Base-by-base conservation (phyloP, 1,284 basidiomycete genomes). In the Mycena sp. region DNA sequence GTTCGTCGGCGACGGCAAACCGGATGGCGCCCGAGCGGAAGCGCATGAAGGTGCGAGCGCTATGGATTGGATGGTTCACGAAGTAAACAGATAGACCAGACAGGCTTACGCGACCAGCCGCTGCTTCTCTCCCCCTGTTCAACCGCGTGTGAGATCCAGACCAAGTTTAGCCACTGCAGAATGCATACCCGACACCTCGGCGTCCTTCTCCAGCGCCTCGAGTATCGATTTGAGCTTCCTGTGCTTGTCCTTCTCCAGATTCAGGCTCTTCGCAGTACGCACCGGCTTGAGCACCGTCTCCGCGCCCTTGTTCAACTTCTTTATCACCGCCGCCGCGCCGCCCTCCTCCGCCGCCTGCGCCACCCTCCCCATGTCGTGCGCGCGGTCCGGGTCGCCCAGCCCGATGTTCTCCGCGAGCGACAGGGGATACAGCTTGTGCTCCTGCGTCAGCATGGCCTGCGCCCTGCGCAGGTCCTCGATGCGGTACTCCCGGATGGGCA, bases 1-100 rank as follows among this genome's bases (percentile, higher is more conserved):
- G 84, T 62, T 86, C 83, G 58, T 86, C 84, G 4, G 83, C 80
- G 1, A 77, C 79, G 1, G 84, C 75, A 41, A 83, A 79, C 35
- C 78, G 80, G 53, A 85, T 72, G 4, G 76, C 72, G 0, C 77
- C 78, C 0, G 80, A 80, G 16, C 73, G 72, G 35, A 85, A 76
- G 2, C 81, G 77, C 83, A 85, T 77, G 59, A 79, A 80, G 5
- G 74, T 77, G 16, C 80, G 72, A 0, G 77, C 72, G 12, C 77
- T 79, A 23, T 17, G 14, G 5, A 23, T 37, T 1, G 3, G 16
- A 37, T 7, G 25, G 25, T 10, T 17, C 28, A n/a, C 26, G 17
- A 19, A 4, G 28, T 3, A 30, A 30, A 5, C 7, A 10, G 30
- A 23, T 19, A 23, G 44, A 23, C n/a, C 16, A 6, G 5, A 28